phyloP scores from a whole-genome alignment of 2,329 filamentous ascomycete species.

The Aspergillus clavatus region DNA sequence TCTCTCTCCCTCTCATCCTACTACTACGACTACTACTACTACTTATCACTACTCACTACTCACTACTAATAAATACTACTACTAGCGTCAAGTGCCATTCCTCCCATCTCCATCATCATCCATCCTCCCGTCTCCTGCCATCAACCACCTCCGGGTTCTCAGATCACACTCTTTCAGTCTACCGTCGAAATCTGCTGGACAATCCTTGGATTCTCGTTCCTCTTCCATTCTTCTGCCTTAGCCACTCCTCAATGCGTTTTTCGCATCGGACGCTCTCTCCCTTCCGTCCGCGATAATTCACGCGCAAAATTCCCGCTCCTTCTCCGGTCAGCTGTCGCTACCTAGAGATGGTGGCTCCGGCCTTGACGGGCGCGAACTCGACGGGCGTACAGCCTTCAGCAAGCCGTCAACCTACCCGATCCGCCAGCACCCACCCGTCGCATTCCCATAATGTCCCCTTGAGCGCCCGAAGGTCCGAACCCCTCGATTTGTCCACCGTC shows the following conservation, averaged over 20 bases:
- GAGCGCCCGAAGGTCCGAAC: constrained; percentile 59
- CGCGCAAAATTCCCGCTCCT: constrained; percentile 17
- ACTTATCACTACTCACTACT: constrained; percentile 4
- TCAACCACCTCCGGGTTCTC: background rate
- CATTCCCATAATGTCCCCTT: constrained; percentile 53
- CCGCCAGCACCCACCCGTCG: constrained; percentile 40
- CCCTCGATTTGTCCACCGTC: constrained; percentile 81
- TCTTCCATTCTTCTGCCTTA: constrained; percentile 12
- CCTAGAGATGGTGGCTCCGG: constrained; percentile 44
- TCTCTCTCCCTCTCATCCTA: constrained; percentile 10
- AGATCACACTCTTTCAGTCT: background rate
- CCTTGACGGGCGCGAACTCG: constrained; percentile 37
- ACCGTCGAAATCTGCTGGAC: background rate
- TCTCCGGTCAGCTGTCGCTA: constrained; percentile 12
- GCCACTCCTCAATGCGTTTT: constrained; percentile 31
- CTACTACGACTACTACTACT: constrained; percentile 4
- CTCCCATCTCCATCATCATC: constrained; percentile 9
- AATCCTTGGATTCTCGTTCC: background rate
- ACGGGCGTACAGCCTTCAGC: constrained; percentile 31
- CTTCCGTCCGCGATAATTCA: constrained; percentile 27
- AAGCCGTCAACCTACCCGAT: constrained; percentile 34
- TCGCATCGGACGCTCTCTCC: constrained; percentile 27
- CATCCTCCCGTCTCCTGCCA: constrained; percentile 11
- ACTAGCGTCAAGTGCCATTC: constrained; percentile 7
- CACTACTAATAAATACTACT: no score